Conservation (phyloP, 2,329 filamentous ascomycete genomes). For the Claviceps pusilla region DNA sequence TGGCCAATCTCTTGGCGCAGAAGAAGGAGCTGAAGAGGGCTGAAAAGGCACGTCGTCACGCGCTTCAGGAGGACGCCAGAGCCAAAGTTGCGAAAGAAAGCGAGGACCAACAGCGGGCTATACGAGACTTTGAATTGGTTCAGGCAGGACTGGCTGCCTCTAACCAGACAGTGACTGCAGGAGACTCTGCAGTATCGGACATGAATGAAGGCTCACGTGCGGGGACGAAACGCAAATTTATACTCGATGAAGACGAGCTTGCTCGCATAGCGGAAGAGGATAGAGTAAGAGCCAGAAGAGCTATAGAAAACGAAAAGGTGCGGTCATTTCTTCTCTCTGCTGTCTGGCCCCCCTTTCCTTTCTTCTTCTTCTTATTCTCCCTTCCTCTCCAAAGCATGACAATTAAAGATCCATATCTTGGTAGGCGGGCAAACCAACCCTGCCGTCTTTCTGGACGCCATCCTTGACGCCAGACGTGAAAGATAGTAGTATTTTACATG, state of each 20-base stretch:
- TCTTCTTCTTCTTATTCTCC: background rate
- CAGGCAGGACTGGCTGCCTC: conserved; percentile 51
- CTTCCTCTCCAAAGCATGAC: background rate
- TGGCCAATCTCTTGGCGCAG: conserved; percentile 80
- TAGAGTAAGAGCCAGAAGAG: conserved; percentile 51
- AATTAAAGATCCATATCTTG: conserved; percentile 18
- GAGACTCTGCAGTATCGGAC: background rate
- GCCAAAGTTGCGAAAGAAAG: conserved; percentile 46
- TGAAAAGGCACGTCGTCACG: conserved; percentile 49
- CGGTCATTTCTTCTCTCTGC: background rate
- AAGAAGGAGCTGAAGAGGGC: conserved; percentile 78
- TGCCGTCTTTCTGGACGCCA: conserved; percentile 89
- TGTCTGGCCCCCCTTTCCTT: background rate
- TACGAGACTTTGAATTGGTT: conserved; percentile 71
- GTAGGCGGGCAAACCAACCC: conserved; percentile 47
- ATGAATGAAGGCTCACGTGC: conserved; percentile 4
- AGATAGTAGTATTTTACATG: conserved; percentile 31
- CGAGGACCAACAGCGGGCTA: conserved; percentile 53
- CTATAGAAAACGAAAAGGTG: conserved; percentile 60
- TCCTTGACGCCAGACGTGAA: conserved; percentile 52
- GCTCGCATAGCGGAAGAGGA: conserved; percentile 55
- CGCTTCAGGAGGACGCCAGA: conserved; percentile 47
- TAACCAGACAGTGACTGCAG: conserved; percentile 23
- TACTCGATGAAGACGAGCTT: conserved; percentile 60
- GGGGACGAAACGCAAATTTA: conserved; percentile 54